Conservation (phyloP, 139 green algal species). For the Edaphochlamys debaryana region DNA sequence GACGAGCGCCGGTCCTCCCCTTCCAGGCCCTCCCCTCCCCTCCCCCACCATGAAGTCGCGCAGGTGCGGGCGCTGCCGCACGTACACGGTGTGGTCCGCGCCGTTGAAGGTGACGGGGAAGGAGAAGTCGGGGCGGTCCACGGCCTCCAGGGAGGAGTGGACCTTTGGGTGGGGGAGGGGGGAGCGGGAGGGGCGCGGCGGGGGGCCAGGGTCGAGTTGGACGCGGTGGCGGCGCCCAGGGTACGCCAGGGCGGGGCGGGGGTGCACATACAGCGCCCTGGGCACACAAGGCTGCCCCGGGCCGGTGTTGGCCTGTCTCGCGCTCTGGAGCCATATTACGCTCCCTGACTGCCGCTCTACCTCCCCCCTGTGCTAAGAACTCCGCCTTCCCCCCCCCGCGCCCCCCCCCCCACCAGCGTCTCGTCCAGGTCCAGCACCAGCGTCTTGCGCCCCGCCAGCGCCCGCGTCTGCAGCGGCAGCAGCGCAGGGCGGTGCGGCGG, state of each 20-base stretch:
- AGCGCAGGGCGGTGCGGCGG: slow-evolving; percentile 36
- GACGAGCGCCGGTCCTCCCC: no score
- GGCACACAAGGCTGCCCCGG: no score
- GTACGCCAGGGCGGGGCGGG: no score
- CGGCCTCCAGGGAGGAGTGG: slow-evolving; percentile 91
- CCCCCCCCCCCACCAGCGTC: slow-evolving; percentile 82
- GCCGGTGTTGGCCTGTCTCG: no score
- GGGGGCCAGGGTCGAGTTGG: no score
- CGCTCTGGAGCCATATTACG: no score
- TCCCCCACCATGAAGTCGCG: slow-evolving; percentile 86
- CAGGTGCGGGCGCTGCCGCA: slow-evolving; percentile 84
- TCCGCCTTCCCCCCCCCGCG: neutral
- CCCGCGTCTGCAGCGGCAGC: slow-evolving; percentile 47
- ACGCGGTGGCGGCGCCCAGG: no score
- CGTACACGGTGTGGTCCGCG: slow-evolving; percentile 73
- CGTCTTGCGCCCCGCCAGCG: slow-evolving; percentile 67
- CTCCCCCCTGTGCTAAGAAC: neutral
- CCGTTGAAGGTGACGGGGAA: slow-evolving; percentile 87
- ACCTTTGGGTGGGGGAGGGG: neutral
- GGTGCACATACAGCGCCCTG: neutral
- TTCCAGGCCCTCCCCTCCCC: no score
- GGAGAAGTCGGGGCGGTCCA: slow-evolving; percentile 89
- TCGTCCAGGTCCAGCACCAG: slow-evolving; percentile 97
- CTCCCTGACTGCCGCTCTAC: neutral
- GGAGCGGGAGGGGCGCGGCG: no score